Evolutionary conservation across 345 rosid species (phyloP).

Genomic region (Eucalyptus rudis): DNA sequence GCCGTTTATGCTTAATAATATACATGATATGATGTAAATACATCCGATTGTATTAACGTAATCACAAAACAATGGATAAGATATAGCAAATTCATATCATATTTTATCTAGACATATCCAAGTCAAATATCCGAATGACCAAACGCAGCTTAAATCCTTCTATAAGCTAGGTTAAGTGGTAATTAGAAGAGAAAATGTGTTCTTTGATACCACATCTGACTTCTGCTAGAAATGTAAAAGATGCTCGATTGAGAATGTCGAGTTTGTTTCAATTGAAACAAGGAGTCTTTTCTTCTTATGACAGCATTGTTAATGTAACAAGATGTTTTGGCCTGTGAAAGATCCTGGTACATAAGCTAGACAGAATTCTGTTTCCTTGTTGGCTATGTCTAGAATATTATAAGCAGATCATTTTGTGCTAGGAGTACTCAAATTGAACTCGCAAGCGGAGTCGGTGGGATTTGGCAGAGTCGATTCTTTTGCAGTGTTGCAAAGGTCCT

Average conservation of each 20-base stretch:
- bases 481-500: background rate
- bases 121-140: fast-evolving
- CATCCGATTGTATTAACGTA: fast-evolving
- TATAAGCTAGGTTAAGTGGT: background rate
- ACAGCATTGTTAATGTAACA: background rate
- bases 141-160: background rate
- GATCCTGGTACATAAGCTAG: background rate
- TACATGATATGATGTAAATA: no score
- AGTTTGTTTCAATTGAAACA: background rate
- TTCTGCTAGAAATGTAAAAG: background rate
- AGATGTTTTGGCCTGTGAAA: background rate
- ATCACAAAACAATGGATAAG: no score
- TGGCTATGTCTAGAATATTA: background rate
- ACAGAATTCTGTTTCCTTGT: background rate
- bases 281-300: background rate
- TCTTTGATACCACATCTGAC: background rate
- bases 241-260: background rate
- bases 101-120: no score
- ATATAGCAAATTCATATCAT: no score
- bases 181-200: background rate
- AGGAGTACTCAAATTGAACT: background rate
- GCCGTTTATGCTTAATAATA: no score
- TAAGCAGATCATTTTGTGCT: background rate
- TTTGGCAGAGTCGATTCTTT: background rate
- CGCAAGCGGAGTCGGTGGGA: background rate